Percentiles rank a stretch among this genome's conserved stretches.
Conservation (phyloP, 441 rosid genomes). For the Euphorbia corollata region DNA sequence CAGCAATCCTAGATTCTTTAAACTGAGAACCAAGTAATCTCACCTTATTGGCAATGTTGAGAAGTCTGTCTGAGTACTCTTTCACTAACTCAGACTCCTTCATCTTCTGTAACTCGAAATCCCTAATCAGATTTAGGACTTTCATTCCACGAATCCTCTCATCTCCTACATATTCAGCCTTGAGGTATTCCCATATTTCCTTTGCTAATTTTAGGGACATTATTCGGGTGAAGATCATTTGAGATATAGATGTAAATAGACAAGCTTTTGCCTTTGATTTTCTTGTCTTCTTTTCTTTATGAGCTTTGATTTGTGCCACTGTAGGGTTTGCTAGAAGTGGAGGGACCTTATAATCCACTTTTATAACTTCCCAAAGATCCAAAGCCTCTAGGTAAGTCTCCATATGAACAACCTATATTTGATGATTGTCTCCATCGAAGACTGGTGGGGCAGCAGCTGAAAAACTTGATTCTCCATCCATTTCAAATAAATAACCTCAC, state of each 20-base stretch:
- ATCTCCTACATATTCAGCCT: background rate
- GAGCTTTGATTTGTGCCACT: background rate
- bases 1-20: too few relatives aligned
- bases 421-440: too few relatives aligned
- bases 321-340: background rate
- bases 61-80: background rate
- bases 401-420: too few relatives aligned
- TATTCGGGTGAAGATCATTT: background rate
- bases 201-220: background rate
- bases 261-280: slow-evolving; percentile 6
- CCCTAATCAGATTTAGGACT: background rate
- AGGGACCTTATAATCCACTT: background rate
- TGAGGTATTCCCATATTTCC: background rate
- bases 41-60: background rate
- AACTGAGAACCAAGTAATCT: slow-evolving; percentile 6
- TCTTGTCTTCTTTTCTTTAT: background rate
- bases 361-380: too few relatives aligned
- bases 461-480: too few relatives aligned
- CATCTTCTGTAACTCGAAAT: background rate
- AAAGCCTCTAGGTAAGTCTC: too few relatives aligned
- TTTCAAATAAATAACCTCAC: too few relatives aligned
- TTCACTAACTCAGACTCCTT: background rate
- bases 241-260: background rate
- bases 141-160: background rate
- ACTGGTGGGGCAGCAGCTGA: too few relatives aligned